A percentile compares a stretch with the other conserved stretches of the same genome.
These are phyloP conservation scores for Rhodotorula sp. DNA, from an alignment of 1,284 basidiomycete species.

Conservation along the genomic window DNA sequence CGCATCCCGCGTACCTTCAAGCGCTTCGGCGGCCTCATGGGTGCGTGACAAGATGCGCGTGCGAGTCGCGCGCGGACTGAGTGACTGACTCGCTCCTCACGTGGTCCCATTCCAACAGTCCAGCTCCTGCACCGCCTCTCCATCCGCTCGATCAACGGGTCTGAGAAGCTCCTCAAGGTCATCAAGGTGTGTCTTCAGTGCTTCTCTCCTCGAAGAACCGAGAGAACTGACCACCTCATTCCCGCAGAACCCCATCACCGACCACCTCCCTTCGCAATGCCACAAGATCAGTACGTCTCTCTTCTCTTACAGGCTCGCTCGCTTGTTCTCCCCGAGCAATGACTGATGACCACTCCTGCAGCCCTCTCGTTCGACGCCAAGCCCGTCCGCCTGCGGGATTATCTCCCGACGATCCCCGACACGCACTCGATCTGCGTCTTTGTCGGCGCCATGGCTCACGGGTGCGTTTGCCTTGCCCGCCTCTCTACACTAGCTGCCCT, in stretches of 20 bases:
- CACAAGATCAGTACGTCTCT: slow-evolving; percentile 81
- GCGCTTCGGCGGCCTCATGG: slow-evolving; percentile 97
- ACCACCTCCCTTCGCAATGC: slow-evolving; percentile 93
- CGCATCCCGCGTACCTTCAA: slow-evolving; percentile 98
- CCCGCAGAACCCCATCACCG: slow-evolving; percentile 83
- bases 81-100: neutral
- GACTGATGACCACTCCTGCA: slow-evolving; percentile 47
- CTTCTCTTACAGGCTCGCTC: neutral
- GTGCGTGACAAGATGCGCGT: slow-evolving; percentile 56
- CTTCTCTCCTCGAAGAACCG: neutral
- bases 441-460: slow-evolving; percentile 95
- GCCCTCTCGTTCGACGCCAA: slow-evolving; percentile 90
- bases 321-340: neutral
- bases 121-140: slow-evolving; percentile 95
- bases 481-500: neutral
- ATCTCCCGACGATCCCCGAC: slow-evolving; percentile 76
- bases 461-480: slow-evolving; percentile 52
- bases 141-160: slow-evolving; percentile 92
- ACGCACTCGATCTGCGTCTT: slow-evolving; percentile 92
- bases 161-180: slow-evolving; percentile 94
- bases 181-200: slow-evolving; percentile 67
- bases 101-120: slow-evolving; percentile 58
- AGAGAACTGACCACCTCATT: neutral
- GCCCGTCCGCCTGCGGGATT: slow-evolving; percentile 76
- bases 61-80: neutral